Conservation (phyloP, 2,329 filamentous ascomycete species). For the Magnaporthiopsis incrustans region DNA sequence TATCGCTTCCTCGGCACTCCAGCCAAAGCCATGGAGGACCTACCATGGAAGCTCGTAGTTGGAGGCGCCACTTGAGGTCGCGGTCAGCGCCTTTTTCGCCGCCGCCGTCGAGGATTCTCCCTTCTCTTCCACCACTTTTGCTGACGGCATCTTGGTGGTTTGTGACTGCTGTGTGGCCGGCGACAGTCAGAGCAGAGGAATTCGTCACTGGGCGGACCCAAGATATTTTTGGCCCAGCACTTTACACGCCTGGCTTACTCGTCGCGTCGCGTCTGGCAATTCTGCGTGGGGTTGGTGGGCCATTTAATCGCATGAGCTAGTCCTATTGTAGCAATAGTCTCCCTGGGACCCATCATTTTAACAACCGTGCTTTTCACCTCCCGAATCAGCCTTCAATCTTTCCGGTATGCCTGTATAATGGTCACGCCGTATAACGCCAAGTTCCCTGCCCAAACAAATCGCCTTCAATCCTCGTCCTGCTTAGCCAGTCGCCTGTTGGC, state of each 20-base stretch:
- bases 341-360: neutral
- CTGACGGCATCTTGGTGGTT: slow-evolving; percentile 34
- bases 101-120: slow-evolving; percentile 55
- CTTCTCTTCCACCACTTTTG: slow-evolving; percentile 36
- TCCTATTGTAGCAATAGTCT: neutral
- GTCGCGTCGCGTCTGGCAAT: slow-evolving; percentile 6
- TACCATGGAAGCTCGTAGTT: slow-evolving; percentile 78
- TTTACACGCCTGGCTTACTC: slow-evolving; percentile 1
- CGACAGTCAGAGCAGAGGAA: neutral
- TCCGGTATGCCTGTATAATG: neutral
- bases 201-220: neutral
- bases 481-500: slow-evolving; percentile 39
- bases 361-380: neutral
- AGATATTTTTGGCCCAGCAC: neutral
- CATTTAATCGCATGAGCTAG: neutral
- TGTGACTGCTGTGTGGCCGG: neutral
- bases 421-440: neutral
- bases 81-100: slow-evolving; percentile 46
- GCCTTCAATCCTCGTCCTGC: slow-evolving; percentile 21
- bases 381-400: neutral
- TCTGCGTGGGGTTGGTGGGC: neutral
- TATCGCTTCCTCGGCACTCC: neutral
- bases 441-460: neutral
- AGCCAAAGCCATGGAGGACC: slow-evolving; percentile 8
- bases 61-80: slow-evolving; percentile 39